These are phyloP conservation scores for Candida sanyiensis DNA, from an alignment of 805 yeast species.

Conservation along the genomic window DNA sequence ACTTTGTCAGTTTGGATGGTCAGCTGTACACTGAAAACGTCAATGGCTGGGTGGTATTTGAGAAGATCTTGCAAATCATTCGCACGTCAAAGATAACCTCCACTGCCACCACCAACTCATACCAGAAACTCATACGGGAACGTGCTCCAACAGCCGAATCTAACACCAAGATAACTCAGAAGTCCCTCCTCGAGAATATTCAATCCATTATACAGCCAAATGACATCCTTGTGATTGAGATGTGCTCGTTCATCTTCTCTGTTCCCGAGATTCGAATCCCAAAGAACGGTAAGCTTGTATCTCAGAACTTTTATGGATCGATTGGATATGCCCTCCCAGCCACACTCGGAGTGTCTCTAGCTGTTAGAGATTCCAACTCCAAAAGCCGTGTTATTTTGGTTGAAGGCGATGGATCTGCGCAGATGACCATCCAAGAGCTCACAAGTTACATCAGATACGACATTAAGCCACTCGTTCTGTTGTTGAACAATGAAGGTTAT, in stretches of 20 bases:
- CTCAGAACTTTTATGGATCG: conserved; percentile 63
- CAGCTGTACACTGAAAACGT: conserved; percentile 11
- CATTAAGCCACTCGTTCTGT: conserved; percentile 50
- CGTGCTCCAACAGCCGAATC: background rate
- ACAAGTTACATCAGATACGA: conserved; percentile 52
- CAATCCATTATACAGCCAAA: conserved; percentile 48
- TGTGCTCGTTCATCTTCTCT: conserved; percentile 64
- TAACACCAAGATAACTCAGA: conserved; percentile 30
- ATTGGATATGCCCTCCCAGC: conserved; percentile 64
- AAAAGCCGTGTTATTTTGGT: conserved; percentile 45
- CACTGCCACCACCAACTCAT: conserved; percentile 9
- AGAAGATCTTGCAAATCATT: conserved; percentile 10
- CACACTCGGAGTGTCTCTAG: conserved; percentile 55
- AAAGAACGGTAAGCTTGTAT: conserved; percentile 42
- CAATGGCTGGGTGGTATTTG: conserved; percentile 20
- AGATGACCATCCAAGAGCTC: conserved; percentile 60
- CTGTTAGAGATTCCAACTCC: conserved; percentile 38
- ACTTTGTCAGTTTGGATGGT: conserved; percentile 19
- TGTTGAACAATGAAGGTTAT: conserved; percentile 61
- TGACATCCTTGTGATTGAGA: conserved; percentile 55
- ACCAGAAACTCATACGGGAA: background rate
- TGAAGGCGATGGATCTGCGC: conserved; percentile 67
- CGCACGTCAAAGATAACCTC: conserved; percentile 10
- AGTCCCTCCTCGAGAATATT: conserved; percentile 46
- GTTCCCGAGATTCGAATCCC: conserved; percentile 54